Base-by-base conservation (phyloP, 2,329 filamentous ascomycete genomes). In the Penicillium aurantiogriseum region DNA sequence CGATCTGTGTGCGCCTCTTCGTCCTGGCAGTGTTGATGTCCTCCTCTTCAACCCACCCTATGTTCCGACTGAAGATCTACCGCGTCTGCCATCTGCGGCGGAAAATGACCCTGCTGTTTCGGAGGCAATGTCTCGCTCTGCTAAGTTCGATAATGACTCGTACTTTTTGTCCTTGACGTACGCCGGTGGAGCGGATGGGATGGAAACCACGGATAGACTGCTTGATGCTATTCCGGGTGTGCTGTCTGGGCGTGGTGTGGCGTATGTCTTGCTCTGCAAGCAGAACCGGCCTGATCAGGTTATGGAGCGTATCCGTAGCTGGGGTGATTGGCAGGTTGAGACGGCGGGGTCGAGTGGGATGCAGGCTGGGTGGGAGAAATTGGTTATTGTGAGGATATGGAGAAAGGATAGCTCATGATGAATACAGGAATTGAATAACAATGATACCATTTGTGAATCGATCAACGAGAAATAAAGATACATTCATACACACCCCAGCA, bases 1-100 rank as follows among this genome's bases (percentile, higher is more conserved):
- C 2, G 91, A 97, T 70, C 81, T 99, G 0, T 81, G 83, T 5
- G 74, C 82, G 2, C 78, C 87, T 0, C 76, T 95, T 40, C 81
- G 83, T 8, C 70, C 77, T 0, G 79, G 81, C 2, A 75, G 77
- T 39, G 83, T 96, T 5, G 94, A 99, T 71, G 83, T 99, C 11
- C 81, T 99, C 61, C 83, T 99, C 29, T 99, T 97, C 81, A 99
- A 99, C 71, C 94, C 94, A 52, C 94, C 94, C 0, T 99, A 99
- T 72, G 94, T 99, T 15, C 94, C 94, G 2, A 95, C 92, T 2
- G 83, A 88, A 27, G 84, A 86, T 40, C 77, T 95, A 58, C 92
- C 93, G 1, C 72, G 76, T 25, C 74, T 83, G 36, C 76, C 81
- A 6, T 61, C 61, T 1, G 54, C 62, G 6, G 56, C 59, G 15